A percentile compares a stretch with the other conserved stretches of the same genome.
These are phyloP conservation scores for Neurospora discreta DNA, from an alignment of 495 filamentous ascomycete genomes.

Conservation along the genomic window DNA sequence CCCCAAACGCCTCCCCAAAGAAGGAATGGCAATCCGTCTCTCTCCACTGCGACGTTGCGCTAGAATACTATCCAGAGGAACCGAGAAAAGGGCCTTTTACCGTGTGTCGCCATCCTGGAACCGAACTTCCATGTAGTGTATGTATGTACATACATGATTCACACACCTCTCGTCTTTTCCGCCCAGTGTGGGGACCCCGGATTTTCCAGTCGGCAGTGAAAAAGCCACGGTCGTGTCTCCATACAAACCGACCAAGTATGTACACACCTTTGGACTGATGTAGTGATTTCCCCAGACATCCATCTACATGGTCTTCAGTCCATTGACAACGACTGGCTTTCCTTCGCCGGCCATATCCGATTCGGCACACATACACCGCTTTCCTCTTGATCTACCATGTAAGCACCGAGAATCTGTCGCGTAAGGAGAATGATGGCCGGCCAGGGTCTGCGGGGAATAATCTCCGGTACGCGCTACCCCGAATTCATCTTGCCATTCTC, in stretches of 20 bases:
- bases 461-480: background rate
- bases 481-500: background rate
- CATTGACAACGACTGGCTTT: background rate
- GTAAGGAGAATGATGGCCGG: background rate
- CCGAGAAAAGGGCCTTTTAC: background rate
- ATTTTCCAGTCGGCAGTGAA: background rate
- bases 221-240: background rate
- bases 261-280: background rate
- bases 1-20: background rate
- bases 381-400: background rate
- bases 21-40: background rate
- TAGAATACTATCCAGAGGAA: background rate
- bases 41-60: background rate
- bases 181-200: background rate
- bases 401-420: background rate
- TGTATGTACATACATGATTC: no score
- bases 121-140: background rate
- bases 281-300: background rate
- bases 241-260: background rate
- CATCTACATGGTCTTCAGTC: background rate
- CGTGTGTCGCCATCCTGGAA: background rate
- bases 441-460: background rate
- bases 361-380: background rate
- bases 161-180: background rate
- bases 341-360: background rate